Conservation (phyloP, 352 stramenopile species). For the Globisporangium splendens region DNA sequence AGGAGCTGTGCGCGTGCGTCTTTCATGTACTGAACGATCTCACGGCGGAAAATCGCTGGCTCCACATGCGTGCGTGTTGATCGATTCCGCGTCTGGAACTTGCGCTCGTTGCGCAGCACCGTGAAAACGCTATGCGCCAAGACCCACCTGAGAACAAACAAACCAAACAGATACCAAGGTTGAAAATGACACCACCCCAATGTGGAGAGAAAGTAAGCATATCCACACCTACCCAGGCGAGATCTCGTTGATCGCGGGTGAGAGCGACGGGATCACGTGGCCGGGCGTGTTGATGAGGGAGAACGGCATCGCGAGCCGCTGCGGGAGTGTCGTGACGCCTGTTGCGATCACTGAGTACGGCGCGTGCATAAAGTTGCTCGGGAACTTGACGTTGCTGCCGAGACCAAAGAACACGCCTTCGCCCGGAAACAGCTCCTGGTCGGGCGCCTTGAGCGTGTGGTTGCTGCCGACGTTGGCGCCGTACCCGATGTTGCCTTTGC, state of each 20-base stretch:
- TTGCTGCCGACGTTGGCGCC: conserved; percentile 96
- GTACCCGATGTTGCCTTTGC: conserved; percentile 93
- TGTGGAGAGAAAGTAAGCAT: no score
- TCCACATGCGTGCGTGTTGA: conserved; percentile 68
- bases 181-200: no score
- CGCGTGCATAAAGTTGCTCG: conserved; percentile 88
- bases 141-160: conserved; percentile 79
- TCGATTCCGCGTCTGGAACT: conserved; percentile 81
- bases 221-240: conserved; percentile 45
- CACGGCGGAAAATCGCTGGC: conserved; percentile 56
- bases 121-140: conserved; percentile 89
- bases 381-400: conserved; percentile 93
- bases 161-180: neutral
- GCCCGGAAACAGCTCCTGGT: conserved; percentile 89
- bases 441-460: conserved; percentile 91
- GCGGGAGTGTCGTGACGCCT: conserved; percentile 87
- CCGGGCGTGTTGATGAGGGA: conserved; percentile 68
- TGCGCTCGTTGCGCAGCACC: conserved; percentile 85
- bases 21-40: conserved; percentile 82
- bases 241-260: conserved; percentile 81
- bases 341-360: conserved; percentile 95
- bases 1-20: conserved; percentile 38
- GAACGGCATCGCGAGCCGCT: conserved; percentile 81
- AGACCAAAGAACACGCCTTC: conserved; percentile 97
- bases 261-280: conserved; percentile 76